A percentile compares a stretch with the other conserved stretches of the same genome.
phyloP scores from a whole-genome alignment of 306 rosid genomes.

The Quercus berberidifolia region DNA sequence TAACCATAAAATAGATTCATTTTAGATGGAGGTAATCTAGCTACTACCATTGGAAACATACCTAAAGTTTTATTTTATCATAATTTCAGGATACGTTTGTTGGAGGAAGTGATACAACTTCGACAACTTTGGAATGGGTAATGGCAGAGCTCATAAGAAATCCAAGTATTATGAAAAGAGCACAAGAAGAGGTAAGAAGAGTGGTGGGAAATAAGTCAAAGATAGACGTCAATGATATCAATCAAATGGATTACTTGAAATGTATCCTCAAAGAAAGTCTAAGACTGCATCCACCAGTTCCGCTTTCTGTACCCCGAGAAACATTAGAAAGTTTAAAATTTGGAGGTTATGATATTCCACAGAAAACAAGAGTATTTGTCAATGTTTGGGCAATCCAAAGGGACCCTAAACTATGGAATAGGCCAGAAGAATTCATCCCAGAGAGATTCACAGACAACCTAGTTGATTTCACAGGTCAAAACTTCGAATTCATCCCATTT shows the following conservation, averaged over 20 bases:
- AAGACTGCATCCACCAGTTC: conserved; percentile 32
- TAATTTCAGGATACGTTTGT: conserved; percentile 25
- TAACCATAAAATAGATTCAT: no score
- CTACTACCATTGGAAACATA: no score
- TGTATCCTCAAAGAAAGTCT: conserved; percentile 34
- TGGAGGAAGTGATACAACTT: conserved; percentile 26
- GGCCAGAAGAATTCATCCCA: conserved; percentile 25
- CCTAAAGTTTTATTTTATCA: neutral
- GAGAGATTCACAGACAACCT: conserved; percentile 20
- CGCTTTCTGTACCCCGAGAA: conserved; percentile 26
- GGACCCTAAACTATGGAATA: conserved; percentile 29
- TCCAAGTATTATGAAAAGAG: conserved; percentile 26
- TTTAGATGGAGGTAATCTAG: no score
- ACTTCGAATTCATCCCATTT: conserved; percentile 24
- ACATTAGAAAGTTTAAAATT: neutral
- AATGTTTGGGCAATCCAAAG: conserved; percentile 32
- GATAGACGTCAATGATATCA: conserved; percentile 15
- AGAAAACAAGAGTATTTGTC: conserved; percentile 18
- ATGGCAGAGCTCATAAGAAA: conserved; percentile 35
- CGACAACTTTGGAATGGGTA: conserved; percentile 25
- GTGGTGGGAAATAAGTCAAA: conserved; percentile 19
- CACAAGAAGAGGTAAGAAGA: conserved; percentile 31
- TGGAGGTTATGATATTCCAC: conserved; percentile 13
- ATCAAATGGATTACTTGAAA: conserved; percentile 28
- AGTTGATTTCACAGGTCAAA: conserved; percentile 13